phyloP scores from a whole-genome alignment of 2,329 filamentous ascomycete species.

The Neopestalotiopsis sp. region DNA sequence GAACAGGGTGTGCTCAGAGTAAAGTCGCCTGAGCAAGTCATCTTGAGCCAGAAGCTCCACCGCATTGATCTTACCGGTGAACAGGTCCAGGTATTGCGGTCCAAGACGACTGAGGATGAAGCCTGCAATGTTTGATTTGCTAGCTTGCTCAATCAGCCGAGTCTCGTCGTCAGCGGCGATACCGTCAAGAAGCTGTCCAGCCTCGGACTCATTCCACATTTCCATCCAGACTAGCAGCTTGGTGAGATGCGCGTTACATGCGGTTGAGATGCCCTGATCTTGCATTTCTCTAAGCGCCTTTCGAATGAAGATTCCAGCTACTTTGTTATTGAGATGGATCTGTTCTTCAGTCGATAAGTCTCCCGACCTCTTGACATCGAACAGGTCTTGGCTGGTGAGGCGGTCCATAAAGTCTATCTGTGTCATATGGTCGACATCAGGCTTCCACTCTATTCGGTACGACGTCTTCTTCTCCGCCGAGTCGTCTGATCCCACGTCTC shows the following conservation, averaged over 20 bases:
- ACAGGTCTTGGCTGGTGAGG: not conserved
- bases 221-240: conserved; percentile 21
- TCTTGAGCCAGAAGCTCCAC: conserved; percentile 13
- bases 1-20: conserved; percentile 11
- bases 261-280: not conserved
- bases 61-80: conserved; percentile 6
- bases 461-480: conserved; percentile 18
- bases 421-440: conserved; percentile 18
- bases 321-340: conserved; percentile 18
- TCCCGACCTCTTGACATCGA: not conserved
- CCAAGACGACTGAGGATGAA: conserved; percentile 12
- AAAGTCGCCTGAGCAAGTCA: conserved; percentile 12
- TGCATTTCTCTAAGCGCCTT: conserved; percentile 11
- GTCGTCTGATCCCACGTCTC: not conserved
- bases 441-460: conserved; percentile 20
- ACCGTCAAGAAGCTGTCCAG: not conserved
- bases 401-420: conserved; percentile 11
- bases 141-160: conserved; percentile 16
- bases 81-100: conserved; percentile 14
- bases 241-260: conserved; percentile 16
- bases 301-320: conserved; percentile 20
- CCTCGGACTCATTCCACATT: conserved; percentile 14
- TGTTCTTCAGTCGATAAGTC: not conserved
- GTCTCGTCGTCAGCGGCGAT: conserved; percentile 15
- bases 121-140: conserved; percentile 15